Conservation (phyloP, 345 rosid genomes). For the Populus alba region DNA sequence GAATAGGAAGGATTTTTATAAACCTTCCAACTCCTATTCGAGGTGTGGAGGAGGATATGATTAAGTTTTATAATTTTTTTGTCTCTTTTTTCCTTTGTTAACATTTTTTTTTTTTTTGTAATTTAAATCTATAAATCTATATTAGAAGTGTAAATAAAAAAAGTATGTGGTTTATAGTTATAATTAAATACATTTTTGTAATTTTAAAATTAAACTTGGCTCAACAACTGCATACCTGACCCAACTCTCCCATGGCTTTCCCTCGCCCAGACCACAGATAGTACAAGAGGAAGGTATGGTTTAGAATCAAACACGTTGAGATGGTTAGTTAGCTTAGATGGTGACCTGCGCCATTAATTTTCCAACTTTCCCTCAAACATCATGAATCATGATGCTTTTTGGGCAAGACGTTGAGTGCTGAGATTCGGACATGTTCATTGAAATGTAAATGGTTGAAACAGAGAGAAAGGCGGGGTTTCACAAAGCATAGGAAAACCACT, state of each 20-base stretch:
- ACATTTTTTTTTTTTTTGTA: not conserved
- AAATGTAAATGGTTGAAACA: not conserved
- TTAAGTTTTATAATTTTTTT: no score
- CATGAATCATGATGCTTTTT: not conserved
- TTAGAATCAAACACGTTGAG: not conserved
- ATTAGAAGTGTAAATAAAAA: not conserved
- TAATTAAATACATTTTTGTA: not conserved
- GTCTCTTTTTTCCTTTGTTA: not conserved
- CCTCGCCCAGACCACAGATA: not conserved
- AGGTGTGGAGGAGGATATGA: no score
- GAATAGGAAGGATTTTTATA: no score
- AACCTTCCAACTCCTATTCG: no score
- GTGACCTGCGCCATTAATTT: not conserved
- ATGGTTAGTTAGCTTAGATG: not conserved
- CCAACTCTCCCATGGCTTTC: not conserved
- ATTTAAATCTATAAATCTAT: not conserved
- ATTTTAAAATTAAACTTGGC: not conserved
- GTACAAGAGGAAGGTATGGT: not conserved
- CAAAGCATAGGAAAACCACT: slow-evolving; percentile 17
- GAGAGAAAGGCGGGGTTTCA: not conserved
- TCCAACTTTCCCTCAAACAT: not conserved
- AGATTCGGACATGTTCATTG: not conserved
- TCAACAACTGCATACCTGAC: not conserved
- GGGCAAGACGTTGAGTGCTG: not conserved
- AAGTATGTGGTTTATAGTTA: not conserved